Percentiles rank a stretch among this genome's conserved stretches.
phyloP scores from a whole-genome alignment of 352 stramenopile genomes.

The Phytophthora palmivora region DNA sequence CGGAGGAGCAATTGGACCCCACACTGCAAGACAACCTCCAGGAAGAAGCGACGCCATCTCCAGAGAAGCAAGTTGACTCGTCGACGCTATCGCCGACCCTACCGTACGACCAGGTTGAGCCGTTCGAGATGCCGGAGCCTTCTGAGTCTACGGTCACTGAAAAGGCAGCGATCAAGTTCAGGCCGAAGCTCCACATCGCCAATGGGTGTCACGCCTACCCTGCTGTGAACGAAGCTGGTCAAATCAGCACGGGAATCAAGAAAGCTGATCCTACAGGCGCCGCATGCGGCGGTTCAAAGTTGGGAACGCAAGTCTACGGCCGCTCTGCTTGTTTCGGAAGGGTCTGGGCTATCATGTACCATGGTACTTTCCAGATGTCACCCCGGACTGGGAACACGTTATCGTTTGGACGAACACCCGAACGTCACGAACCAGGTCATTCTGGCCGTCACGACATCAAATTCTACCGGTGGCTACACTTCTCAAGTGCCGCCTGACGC shows the following conservation, averaged over 20 bases:
- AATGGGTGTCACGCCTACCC: constrained; percentile 24
- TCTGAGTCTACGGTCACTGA: constrained; percentile 11
- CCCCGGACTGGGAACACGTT: constrained; percentile 19
- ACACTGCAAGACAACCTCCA: constrained; percentile 3
- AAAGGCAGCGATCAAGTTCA: constrained; percentile 24
- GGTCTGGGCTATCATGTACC: constrained; percentile 32
- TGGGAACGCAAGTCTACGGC: constrained; percentile 25
- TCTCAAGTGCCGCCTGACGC: constrained; percentile 14
- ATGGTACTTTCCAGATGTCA: constrained; percentile 17
- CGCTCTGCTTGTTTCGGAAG: constrained; percentile 24
- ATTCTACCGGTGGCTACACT: not conserved
- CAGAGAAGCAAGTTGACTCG: not conserved
- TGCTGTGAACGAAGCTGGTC: constrained; percentile 23
- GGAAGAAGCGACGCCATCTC: constrained; percentile 3
- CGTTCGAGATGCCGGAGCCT: constrained; percentile 16
- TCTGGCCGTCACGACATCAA: constrained; percentile 18
- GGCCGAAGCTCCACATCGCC: constrained; percentile 12
- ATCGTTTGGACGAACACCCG: constrained; percentile 30
- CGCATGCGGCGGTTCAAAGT: constrained; percentile 6
- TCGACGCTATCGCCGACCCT: constrained; percentile 9
- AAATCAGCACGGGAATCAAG: constrained; percentile 19
- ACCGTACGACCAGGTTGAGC: constrained; percentile 11
- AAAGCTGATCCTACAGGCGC: constrained; percentile 4
- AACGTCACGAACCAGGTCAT: constrained; percentile 21
- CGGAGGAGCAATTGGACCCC: constrained; percentile 8